A percentile compares a stretch with the other conserved stretches of the same genome.
These are phyloP conservation scores for Endogone sp. DNA, from an alignment of 192 early-diverging fungal species.

Conservation along the genomic window DNA sequence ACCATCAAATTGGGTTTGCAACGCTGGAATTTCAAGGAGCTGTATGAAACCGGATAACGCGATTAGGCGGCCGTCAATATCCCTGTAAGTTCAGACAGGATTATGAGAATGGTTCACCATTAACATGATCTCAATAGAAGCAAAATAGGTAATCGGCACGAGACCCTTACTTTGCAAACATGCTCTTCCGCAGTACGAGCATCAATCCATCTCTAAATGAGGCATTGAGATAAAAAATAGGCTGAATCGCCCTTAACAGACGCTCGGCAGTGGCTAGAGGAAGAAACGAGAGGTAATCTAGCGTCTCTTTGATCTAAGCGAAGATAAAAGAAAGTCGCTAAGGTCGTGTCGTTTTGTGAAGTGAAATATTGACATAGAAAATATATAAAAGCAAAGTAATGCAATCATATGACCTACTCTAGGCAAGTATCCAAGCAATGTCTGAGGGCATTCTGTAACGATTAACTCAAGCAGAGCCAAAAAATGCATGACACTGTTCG, in stretches of 20 bases:
- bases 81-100: slow-evolving; percentile 20
- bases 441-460: slow-evolving; percentile 35
- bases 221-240: slow-evolving; percentile 45
- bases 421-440: slow-evolving; percentile 28
- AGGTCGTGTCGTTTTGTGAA: background rate
- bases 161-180: slow-evolving; percentile 55
- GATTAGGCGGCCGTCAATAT: slow-evolving; percentile 53
- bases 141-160: background rate
- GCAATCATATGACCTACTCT: slow-evolving; percentile 8
- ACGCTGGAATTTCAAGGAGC: slow-evolving; percentile 32
- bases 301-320: slow-evolving; percentile 52
- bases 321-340: background rate
- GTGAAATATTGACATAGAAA: background rate
- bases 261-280: slow-evolving; percentile 41
- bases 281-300: slow-evolving; percentile 64
- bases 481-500: slow-evolving; percentile 39
- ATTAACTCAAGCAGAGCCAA: slow-evolving; percentile 42
- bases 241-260: slow-evolving; percentile 52
- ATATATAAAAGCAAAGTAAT: no score
- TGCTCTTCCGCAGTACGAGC: slow-evolving; percentile 63
- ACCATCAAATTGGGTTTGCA: slow-evolving; percentile 10
- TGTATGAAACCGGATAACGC: slow-evolving; percentile 60
- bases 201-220: slow-evolving; percentile 58
- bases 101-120: background rate
- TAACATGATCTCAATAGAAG: background rate